Evolutionary conservation across 306 rosid genomes (phyloP).

Genomic region (Trifolium fragiferum): DNA sequence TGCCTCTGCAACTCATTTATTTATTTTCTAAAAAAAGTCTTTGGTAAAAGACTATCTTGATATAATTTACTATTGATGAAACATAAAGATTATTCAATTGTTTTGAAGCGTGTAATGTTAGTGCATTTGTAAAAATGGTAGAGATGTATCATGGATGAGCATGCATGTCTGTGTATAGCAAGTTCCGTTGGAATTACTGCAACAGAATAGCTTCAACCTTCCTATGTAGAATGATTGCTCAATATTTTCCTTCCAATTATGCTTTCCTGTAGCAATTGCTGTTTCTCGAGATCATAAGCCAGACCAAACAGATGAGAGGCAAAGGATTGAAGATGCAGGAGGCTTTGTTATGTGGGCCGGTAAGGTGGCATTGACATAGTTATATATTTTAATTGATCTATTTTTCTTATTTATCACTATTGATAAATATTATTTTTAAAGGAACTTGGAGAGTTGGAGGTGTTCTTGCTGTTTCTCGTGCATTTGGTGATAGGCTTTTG

Average conservation of each 20-base stretch:
- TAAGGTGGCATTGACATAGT: constrained; percentile 40
- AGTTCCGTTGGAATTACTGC: constrained; percentile 19
- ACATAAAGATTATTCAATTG: not conserved
- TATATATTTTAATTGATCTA: constrained; percentile 8
- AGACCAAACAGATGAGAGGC: constrained; percentile 97
- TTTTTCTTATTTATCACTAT: constrained; percentile 6
- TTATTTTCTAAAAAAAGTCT: no score
- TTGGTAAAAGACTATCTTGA: not conserved
- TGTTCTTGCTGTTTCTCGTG: constrained; percentile 98
- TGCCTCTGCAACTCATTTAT: no score
- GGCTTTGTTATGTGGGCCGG: constrained; percentile 99
- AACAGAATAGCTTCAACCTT: constrained; percentile 23
- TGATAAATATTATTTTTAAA: constrained; percentile 42
- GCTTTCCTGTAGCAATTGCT: constrained; percentile 75
- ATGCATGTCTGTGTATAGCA: not conserved
- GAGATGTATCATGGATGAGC: not conserved
- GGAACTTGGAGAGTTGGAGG: constrained; percentile 99
- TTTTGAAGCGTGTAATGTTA: constrained; percentile 5
- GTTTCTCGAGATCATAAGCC: constrained; percentile 99
- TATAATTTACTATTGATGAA: constrained; percentile 9
- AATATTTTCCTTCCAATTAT: constrained; percentile 25
- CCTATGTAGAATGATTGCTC: constrained; percentile 18
- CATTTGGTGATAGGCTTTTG: constrained; percentile 93
- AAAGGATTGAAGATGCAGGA: constrained; percentile 91
- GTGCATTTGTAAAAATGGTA: not conserved